phyloP scores from a whole-genome alignment of 345 rosid species.

The Theobroma cacao region DNA sequence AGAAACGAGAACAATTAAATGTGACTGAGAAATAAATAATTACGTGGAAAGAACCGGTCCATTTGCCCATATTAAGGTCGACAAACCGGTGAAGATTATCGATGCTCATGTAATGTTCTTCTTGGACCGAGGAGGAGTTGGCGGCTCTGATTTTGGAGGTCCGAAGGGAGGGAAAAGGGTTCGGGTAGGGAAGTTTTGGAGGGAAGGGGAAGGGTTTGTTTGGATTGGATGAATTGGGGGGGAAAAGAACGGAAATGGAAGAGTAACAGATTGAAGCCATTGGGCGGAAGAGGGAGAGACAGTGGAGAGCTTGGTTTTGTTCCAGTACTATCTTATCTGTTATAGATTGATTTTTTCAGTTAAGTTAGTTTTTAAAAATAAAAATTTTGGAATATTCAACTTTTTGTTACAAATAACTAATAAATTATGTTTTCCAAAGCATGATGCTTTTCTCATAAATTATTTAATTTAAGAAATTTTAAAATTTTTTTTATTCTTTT shows the following conservation, averaged over 20 bases:
- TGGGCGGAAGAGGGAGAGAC: neutral
- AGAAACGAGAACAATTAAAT: neutral
- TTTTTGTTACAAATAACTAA: too few species aligned
- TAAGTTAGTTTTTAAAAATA: too few species aligned
- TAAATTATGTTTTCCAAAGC: too few species aligned
- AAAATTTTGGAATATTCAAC: too few species aligned
- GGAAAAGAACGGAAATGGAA: slow-evolving; percentile 25
- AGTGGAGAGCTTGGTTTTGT: neutral
- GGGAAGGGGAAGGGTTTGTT: slow-evolving; percentile 10
- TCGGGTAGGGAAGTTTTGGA: slow-evolving; percentile 10
- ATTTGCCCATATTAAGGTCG: slow-evolving; percentile 67
- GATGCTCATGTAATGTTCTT: slow-evolving; percentile 50
- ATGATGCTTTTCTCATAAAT: too few species aligned
- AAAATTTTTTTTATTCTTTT: too few species aligned
- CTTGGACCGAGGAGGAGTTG: slow-evolving; percentile 25
- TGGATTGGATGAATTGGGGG: slow-evolving; percentile 14
- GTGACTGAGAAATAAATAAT: neutral
- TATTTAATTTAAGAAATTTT: too few species aligned
- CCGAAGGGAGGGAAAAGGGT: slow-evolving; percentile 27
- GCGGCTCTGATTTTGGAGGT: slow-evolving; percentile 28
- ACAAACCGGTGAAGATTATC: slow-evolving; percentile 70
- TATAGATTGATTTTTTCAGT: neutral
- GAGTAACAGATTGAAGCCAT: slow-evolving; percentile 38
- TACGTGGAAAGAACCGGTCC: slow-evolving; percentile 86
- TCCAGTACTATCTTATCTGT: neutral